Conservation (phyloP, 345 rosid species). For the Aethionema arabicum region DNA sequence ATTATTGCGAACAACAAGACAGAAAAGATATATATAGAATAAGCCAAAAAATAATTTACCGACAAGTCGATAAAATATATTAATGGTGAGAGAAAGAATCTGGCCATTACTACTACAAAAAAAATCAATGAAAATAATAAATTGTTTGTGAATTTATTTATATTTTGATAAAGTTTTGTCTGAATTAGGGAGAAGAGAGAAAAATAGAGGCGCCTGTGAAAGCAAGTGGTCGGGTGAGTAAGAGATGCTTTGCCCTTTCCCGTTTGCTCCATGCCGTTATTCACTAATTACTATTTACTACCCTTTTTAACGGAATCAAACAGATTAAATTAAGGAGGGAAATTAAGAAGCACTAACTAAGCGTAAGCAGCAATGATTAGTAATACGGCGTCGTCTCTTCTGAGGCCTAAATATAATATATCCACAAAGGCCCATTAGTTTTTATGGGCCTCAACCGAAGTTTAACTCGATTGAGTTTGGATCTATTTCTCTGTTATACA, state of each 20-base stretch:
- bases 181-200: background rate
- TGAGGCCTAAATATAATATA: background rate
- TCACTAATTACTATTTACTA: slow-evolving; percentile 18
- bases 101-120: slow-evolving; percentile 37
- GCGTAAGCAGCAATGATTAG: background rate
- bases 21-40: slow-evolving; percentile 28
- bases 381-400: background rate
- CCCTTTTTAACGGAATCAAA: slow-evolving; percentile 17
- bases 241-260: slow-evolving; percentile 10
- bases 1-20: slow-evolving; percentile 20
- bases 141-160: slow-evolving; percentile 6
- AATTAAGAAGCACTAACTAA: background rate
- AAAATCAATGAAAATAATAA: background rate
- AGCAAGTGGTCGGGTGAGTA: slow-evolving; percentile 32
- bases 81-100: slow-evolving; percentile 42
- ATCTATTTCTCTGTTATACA: background rate
- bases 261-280: slow-evolving; percentile 40
- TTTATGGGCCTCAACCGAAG: slow-evolving; percentile 9
- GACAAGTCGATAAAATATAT: slow-evolving; percentile 46
- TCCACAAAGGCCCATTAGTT: slow-evolving; percentile 19
- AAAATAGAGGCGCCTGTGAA: slow-evolving; percentile 41
- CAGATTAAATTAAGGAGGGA: slow-evolving; percentile 29
- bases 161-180: background rate
- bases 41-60: slow-evolving; percentile 38
- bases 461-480: background rate